These are phyloP conservation scores for Scedosporium dehoogii DNA, from an alignment of 2,329 filamentous ascomycete genomes.

Conservation along the genomic window DNA sequence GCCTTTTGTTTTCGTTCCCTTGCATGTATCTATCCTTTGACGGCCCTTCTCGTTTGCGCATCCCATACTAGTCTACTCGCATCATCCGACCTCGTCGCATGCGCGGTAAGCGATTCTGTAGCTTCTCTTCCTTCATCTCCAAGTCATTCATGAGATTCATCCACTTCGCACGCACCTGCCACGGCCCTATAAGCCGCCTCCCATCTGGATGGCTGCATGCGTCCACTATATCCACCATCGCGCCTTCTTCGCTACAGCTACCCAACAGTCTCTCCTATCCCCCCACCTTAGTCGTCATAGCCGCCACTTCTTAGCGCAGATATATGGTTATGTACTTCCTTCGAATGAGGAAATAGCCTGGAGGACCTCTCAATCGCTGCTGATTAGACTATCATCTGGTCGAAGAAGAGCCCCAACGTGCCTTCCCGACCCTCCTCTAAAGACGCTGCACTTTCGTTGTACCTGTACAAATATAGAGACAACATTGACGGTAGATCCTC, in stretches of 20 bases:
- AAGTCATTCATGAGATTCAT: not conserved
- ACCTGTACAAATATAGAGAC: no score
- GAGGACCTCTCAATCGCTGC: not conserved
- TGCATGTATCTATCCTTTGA: not conserved
- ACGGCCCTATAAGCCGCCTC: no score
- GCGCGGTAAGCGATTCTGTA: not conserved
- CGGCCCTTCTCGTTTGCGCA: not conserved
- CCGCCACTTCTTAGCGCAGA: not conserved
- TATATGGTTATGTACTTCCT: not conserved
- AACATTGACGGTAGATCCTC: no score
- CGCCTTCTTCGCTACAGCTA: not conserved
- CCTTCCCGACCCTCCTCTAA: not conserved
- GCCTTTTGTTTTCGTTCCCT: not conserved
- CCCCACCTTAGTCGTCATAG: not conserved
- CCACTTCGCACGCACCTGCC: no score
- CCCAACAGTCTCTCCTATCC: not conserved
- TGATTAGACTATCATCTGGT: no score
- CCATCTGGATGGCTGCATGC: no score
- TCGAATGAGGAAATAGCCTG: not conserved
- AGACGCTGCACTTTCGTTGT: no score
- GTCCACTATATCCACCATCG: not conserved
- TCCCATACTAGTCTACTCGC: not conserved
- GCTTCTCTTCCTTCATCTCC: not conserved
- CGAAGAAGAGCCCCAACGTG: not conserved
- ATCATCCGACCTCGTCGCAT: not conserved